These are phyloP conservation scores for Melaleuca alternifolia DNA, from an alignment of 345 rosid species.

Conservation along the genomic window DNA sequence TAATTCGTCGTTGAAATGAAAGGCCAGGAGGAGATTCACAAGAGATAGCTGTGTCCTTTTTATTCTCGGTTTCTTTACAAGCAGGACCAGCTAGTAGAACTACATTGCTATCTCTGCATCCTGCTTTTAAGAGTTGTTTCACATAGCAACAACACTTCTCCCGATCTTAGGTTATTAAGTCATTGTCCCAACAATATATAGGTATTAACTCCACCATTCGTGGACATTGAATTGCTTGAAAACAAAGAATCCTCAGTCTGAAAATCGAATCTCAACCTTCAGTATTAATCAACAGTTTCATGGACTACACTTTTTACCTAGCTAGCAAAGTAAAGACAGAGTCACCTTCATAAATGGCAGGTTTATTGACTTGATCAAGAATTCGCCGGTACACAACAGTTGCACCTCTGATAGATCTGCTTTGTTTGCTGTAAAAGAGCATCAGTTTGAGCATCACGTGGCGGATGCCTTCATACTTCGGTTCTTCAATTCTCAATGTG, in stretches of 20 bases:
- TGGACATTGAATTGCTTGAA: not conserved
- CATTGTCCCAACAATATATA: not conserved
- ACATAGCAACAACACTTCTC: not conserved
- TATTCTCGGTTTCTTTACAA: not conserved
- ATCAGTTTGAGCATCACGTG: slow-evolving; percentile 48
- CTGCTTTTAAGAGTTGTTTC: not conserved
- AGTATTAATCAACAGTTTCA: not conserved
- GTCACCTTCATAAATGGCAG: slow-evolving; percentile 36
- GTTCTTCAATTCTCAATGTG: slow-evolving; percentile 65
- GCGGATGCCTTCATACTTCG: slow-evolving; percentile 53
- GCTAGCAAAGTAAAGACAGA: not conserved
- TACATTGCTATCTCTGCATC: not conserved
- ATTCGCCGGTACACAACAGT: slow-evolving; percentile 63
- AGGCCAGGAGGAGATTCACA: not conserved
- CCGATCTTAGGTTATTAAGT: not conserved
- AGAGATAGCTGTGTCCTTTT: not conserved
- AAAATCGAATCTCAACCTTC: not conserved
- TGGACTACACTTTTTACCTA: not conserved
- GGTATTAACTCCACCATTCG: not conserved
- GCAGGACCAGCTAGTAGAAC: not conserved
- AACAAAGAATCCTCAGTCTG: not conserved
- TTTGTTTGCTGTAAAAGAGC: slow-evolving; percentile 84
- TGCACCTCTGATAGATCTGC: slow-evolving; percentile 80
- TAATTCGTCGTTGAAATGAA: not conserved
- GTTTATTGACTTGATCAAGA: slow-evolving; percentile 61